These are phyloP conservation scores for Odonthalia washingtoniensis DNA, from an alignment of 31 red algal genomes.

Conservation along the genomic window DNA sequence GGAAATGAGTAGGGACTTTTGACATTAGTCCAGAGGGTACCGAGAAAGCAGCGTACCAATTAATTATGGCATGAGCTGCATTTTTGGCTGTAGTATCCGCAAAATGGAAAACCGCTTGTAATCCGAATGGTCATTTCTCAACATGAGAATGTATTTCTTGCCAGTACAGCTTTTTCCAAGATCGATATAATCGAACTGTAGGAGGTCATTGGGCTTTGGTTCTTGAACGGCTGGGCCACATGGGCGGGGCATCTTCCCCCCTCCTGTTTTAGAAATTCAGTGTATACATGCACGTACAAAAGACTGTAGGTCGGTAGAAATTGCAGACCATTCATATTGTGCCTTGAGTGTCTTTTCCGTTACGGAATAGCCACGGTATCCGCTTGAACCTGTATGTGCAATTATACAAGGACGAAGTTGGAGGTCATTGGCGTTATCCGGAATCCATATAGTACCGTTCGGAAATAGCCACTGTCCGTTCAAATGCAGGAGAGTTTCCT, in stretches of 20 bases:
- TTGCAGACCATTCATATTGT: not conserved
- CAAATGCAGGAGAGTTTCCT: too few relatives aligned
- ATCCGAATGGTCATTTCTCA: too few relatives aligned
- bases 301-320: not conserved
- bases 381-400: too few relatives aligned
- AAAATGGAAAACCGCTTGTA: not conserved
- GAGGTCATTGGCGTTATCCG: too few relatives aligned
- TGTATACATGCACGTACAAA: slow-evolving; percentile 1
- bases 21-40: not conserved
- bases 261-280: not conserved
- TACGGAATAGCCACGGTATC: too few relatives aligned
- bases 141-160: too few relatives aligned
- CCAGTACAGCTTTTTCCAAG: not conserved
- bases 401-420: too few relatives aligned
- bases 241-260: not conserved
- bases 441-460: too few relatives aligned
- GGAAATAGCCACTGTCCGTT: too few relatives aligned
- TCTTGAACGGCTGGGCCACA: not conserved
- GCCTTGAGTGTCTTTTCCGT: too few relatives aligned
- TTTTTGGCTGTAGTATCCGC: not conserved
- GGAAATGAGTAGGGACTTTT: not conserved
- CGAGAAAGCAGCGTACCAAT: slow-evolving; percentile 18
- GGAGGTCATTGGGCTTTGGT: not conserved
- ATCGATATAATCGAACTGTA: slow-evolving; percentile 8
- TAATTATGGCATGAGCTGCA: not conserved